Evolutionary conservation across 2,329 filamentous ascomycete genomes (phyloP).

Genomic region (Endothia cerciana): DNA sequence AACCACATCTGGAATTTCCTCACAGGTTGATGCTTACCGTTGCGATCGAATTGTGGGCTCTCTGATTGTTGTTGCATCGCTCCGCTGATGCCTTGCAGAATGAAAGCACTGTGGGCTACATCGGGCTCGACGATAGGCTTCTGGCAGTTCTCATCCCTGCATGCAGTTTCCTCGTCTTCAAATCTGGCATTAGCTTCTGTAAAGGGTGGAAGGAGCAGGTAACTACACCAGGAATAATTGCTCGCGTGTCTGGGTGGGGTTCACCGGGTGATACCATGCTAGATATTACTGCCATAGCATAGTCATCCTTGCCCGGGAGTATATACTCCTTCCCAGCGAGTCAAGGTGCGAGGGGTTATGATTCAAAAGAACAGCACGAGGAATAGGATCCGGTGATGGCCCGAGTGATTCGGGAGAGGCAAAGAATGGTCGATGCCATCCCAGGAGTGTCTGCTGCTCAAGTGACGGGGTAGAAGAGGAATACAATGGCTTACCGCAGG

Average conservation of each 20-base stretch:
- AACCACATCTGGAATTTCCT: too few species aligned
- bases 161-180: conserved; percentile 35
- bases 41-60: neutral
- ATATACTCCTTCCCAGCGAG: too few species aligned
- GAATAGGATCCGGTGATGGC: too few species aligned
- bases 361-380: too few species aligned
- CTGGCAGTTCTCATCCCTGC: conserved; percentile 29
- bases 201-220: neutral
- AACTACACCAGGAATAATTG: neutral
- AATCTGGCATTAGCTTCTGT: neutral
- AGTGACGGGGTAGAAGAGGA: neutral
- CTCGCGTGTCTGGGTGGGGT: too few species aligned
- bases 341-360: too few species aligned
- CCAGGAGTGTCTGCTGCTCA: neutral
- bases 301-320: too few species aligned
- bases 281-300: too few species aligned
- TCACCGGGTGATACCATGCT: too few species aligned
- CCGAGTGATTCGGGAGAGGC: too few species aligned
- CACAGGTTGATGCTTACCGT: neutral
- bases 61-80: conserved; percentile 16
- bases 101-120: conserved; percentile 32
- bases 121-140: conserved; percentile 34
- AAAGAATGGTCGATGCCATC: neutral
- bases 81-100: conserved; percentile 31
- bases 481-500: conserved; percentile 16